Evolutionary conservation across 2,329 filamentous ascomycete species (phyloP), one percentile per base, ranked within the genome.

Genomic region (Emericellopsis atlantica): DNA sequence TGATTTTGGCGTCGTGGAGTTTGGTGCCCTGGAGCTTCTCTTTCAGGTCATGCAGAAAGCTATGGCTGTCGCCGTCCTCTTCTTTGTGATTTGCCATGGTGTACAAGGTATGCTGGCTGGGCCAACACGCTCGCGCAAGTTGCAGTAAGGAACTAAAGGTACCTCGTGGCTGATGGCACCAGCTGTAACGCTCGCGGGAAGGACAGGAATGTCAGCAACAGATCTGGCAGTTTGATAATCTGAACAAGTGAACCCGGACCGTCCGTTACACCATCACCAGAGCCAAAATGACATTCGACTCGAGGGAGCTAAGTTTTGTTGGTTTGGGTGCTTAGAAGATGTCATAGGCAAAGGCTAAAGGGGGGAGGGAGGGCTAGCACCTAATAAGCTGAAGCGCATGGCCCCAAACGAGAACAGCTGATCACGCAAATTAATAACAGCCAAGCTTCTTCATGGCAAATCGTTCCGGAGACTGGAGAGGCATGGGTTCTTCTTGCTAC

Each of bases 1-100:
- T 60, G 41, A 78, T 59, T 53, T 79, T 81, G 46, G 68, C 62
- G 46, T 78, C 72, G 46, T 74, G 67, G 1, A 80, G 57, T 48
- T 70, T 69, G 2, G 67, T 68, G 37, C 70, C 62, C 37, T 69
- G 60, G 4, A 79, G 57, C 53, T 75, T 77, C 39, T 77, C 72
- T 47, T 69, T 76, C 24, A 78, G 48, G 50, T 68, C 72, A 21
- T 70, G 62, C 18, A 63, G 50, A 39, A 44, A 52, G 43, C 59
- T 50, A 32, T n/a, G 32, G 32, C 15, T 15, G 4, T 36, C 32
- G 4, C 18, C 34, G n/a, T 38, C 36, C 34, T 32, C 22, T 14
- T 23, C 12, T 16, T 39, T 32, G 18, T 22, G 23, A n/a, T 38
- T 16, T 12, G 15, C 22, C 34, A 36, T 36, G 34, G 34, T 36